A percentile compares a stretch with the other conserved stretches of the same genome.
Conservation (phyloP, 1,139 yeast genomes). For the Nakaseomyces delphensis region DNA sequence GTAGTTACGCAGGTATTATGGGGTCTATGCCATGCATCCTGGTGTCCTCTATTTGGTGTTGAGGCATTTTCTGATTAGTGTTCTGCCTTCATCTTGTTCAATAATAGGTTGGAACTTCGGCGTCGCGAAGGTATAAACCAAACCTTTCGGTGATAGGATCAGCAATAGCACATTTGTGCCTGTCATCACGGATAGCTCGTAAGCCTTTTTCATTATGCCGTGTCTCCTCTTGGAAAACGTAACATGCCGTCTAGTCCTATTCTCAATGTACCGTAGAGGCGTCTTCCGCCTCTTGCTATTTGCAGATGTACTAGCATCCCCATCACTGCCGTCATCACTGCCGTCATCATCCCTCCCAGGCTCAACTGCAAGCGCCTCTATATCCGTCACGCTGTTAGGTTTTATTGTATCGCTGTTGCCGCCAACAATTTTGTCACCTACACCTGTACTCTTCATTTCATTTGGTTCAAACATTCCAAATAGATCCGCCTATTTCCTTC, state of each 20-base stretch:
- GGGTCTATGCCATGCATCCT: too few relatives aligned
- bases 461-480: neutral
- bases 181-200: constrained; percentile 85
- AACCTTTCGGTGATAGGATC: constrained; percentile 92
- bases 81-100: constrained; percentile 90
- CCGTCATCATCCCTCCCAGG: constrained; percentile 7
- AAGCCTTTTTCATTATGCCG: constrained; percentile 96
- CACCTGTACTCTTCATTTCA: neutral
- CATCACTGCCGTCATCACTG: constrained; percentile 11
- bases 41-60: neutral
- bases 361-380: constrained; percentile 7
- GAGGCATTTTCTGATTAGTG: constrained; percentile 89
- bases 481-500: too few relatives aligned
- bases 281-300: constrained; percentile 62
- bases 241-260: constrained; percentile 92
- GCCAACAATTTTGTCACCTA: neutral
- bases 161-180: constrained; percentile 90
- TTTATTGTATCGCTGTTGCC: neutral
- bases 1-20: too few relatives aligned
- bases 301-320: constrained; percentile 5
- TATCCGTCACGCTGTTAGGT: neutral
- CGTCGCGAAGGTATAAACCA: constrained; percentile 93
- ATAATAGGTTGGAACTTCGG: constrained; percentile 94
- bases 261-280: constrained; percentile 92
- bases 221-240: constrained; percentile 95